Base-by-base conservation (phyloP, 2,329 filamentous ascomycete species). In the Lachnellula arida region DNA sequence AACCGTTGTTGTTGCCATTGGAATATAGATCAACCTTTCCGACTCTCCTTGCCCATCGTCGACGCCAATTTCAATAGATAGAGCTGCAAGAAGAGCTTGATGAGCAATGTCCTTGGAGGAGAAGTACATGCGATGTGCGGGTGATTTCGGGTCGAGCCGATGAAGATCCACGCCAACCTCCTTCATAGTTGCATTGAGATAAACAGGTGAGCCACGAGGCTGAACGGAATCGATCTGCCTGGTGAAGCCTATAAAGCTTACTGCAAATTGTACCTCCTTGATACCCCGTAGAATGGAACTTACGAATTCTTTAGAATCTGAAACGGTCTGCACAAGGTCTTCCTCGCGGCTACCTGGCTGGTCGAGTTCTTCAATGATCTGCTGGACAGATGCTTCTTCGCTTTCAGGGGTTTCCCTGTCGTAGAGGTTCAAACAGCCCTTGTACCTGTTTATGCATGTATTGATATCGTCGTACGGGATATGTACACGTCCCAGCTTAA, bases 101-200 rank as follows among this genome's bases (percentile, higher is more conserved):
- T 99, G 94, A 12, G 94, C 94, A 66, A 97, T 86, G 69, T 97
- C 94, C 59, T 91, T 87, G 22, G 88, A 85, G 2, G 92, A 89
- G 69, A 99, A 99, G 73, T 99, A 97, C 94, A 97, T 99, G 60
- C 94, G 86, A 77, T 99, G 94, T 0, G 93, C 91, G 0, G 94
- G 91, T 15, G 92, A 96, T 66, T 90, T 93, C 43, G 90, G 87
- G 70, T 99, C 93, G 53, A 99, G 81, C 22, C 93, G 86, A 69
- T 97, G 87, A 42, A 99, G 77, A 68, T 99, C 94, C 68, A 99
- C 82, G 58, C 93, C 93, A 43, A 99, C 85, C 70, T 99, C 95
- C 71, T 99, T 97, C 82, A 96, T 96, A 6, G 93, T 91, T 46
- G 92, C 81, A 67, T 93, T 96, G 58, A 97, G 78, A 57, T 88